These are phyloP conservation scores for Yamadazyma endophytica DNA, from an alignment of 805 yeast species.

Conservation along the genomic window DNA sequence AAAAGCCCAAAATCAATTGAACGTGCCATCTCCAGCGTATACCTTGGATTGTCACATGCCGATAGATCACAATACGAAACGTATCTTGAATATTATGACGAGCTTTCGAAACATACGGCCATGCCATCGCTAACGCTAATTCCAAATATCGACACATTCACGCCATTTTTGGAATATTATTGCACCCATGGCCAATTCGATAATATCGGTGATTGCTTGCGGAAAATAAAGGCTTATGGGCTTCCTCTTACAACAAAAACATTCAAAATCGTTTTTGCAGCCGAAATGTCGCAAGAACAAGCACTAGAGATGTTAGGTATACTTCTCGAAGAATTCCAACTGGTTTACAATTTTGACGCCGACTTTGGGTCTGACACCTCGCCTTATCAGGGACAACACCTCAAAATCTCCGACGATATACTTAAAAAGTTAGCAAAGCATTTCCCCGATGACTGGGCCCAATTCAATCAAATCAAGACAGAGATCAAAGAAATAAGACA, in stretches of 20 bases:
- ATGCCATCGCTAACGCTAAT: slow-evolving; percentile 4
- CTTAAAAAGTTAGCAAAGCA: slow-evolving; percentile 8
- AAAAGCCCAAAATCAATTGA: too few relatives aligned
- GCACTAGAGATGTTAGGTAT: slow-evolving; percentile 11
- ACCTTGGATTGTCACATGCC: slow-evolving; percentile 3
- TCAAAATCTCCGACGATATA: slow-evolving; percentile 20
- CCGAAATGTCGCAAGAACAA: slow-evolving; percentile 5
- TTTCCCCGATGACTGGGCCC: not conserved
- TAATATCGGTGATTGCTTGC: slow-evolving; percentile 9
- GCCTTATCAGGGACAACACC: slow-evolving; percentile 10
- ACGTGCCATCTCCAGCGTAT: too few relatives aligned
- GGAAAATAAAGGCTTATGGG: slow-evolving; percentile 8
- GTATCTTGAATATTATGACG: slow-evolving; percentile 8
- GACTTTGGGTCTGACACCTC: slow-evolving; percentile 9
- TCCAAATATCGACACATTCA: slow-evolving; percentile 17
- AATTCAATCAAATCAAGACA: not conserved
- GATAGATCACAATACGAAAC: slow-evolving; percentile 3
- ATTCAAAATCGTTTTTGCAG: slow-evolving; percentile 18
- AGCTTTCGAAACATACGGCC: slow-evolving; percentile 1
- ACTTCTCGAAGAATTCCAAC: slow-evolving; percentile 11
- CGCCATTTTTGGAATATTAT: slow-evolving; percentile 13
- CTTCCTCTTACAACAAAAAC: slow-evolving; percentile 30
- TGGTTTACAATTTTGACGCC: slow-evolving; percentile 10
- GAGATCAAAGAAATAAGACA: slow-evolving; percentile 1
- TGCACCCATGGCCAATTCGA: slow-evolving; percentile 2